Conservation (phyloP, 768 basidiomycete genomes). For the Boletellus sp. region DNA sequence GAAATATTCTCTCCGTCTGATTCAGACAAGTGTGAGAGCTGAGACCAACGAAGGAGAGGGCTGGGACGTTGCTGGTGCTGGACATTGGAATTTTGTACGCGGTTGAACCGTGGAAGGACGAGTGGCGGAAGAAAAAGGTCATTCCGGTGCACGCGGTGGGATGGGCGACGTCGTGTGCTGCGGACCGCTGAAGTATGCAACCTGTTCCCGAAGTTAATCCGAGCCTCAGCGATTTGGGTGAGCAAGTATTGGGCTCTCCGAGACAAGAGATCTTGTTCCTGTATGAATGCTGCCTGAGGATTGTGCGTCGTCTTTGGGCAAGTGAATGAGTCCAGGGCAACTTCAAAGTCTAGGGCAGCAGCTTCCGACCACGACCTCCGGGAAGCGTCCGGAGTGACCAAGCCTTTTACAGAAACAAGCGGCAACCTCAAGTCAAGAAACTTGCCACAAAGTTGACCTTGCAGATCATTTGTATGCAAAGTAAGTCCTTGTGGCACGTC, state of each 20-base stretch:
- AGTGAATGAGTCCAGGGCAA: constrained; percentile 65
- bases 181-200: not conserved
- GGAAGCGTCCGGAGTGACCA: constrained; percentile 42
- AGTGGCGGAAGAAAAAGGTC: constrained; percentile 50
- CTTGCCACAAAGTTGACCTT: constrained; percentile 63
- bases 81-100: not conserved
- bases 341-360: constrained; percentile 48
- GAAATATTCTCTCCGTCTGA: constrained; percentile 62
- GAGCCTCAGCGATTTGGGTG: constrained; percentile 24
- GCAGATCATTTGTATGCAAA: constrained; percentile 72
- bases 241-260: constrained; percentile 59
- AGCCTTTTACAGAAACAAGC: constrained; percentile 42
- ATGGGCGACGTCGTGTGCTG: constrained; percentile 3
- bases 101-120: constrained; percentile 26
- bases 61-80: constrained; percentile 9
- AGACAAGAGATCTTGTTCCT: constrained; percentile 66
- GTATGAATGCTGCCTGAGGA: constrained; percentile 65
- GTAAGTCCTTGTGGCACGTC: constrained; percentile 56
- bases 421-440: constrained; percentile 60
- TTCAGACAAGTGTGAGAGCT: constrained; percentile 43
- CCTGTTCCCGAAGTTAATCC: not conserved
- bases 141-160: constrained; percentile 36
- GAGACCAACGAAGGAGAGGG: constrained; percentile 19
- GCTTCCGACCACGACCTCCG: constrained; percentile 65
- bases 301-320: constrained; percentile 49